Percentiles rank a stretch among this genome's conserved stretches.
Conservation (phyloP, 306 rosid species). For the Acacia melanoxylon region DNA sequence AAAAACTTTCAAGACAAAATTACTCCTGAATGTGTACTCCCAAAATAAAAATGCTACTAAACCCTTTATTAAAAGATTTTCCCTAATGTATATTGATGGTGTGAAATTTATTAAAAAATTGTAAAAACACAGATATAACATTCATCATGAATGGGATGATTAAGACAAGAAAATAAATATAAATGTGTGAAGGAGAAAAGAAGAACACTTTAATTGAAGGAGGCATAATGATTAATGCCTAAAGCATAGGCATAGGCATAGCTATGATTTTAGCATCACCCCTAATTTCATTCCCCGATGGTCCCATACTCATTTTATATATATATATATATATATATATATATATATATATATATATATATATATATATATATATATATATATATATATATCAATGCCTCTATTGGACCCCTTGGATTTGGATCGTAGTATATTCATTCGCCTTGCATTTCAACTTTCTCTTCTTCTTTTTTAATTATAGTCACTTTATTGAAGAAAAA, state of each 20-base stretch:
- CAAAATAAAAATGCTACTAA: no score
- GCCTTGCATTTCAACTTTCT: neutral
- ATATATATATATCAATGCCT: no score
- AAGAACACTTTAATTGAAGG: neutral
- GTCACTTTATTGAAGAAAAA: no score
- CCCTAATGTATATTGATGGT: no score
- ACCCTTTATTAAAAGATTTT: no score
- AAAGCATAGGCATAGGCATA: constrained; percentile 17
- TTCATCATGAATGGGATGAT: neutral
- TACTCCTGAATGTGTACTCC: no score
- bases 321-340: no score
- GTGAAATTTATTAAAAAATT: neutral
- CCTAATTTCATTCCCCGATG: neutral
- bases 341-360: no score
- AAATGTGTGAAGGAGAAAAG: neutral
- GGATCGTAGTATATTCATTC: neutral
- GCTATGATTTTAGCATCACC: constrained; percentile 30
- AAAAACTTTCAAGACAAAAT: no score
- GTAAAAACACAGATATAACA: neutral
- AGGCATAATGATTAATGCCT: constrained; percentile 18
- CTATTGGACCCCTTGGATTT: neutral
- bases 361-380: no score
- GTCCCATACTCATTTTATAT: neutral
- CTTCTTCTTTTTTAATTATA: no score
- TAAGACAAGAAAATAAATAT: neutral